Base-by-base conservation (phyloP, 2,329 filamentous ascomycete genomes). In the Paramyrothecium sp. region DNA sequence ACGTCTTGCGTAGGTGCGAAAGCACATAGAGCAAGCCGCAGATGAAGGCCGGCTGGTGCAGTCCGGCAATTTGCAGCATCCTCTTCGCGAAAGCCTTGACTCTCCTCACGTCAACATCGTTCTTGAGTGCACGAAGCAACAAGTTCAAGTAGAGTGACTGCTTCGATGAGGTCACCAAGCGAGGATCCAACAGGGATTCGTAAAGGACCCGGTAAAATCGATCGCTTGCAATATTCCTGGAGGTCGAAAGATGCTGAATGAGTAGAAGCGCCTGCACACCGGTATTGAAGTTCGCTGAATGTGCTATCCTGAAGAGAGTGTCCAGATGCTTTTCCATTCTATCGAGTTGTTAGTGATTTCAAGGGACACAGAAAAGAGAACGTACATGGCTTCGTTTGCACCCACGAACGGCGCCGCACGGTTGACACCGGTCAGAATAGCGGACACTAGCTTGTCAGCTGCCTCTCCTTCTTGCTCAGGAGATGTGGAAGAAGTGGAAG, bases 211-310 rank as follows among this genome's bases (percentile, higher is more conserved):
- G 85, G 77, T 98, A 99, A 78, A 97, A 99, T 59, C 95, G 86
- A 68, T 99, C 95, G 13, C 89, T 88, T 4, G 89, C 89, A 55
- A 94, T 81, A 66, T 93, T 89, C 70, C 95, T 92, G 3, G 88
- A 85, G 2, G 87, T 81, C 1, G 92, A 91, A 26, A 99, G 84
- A 72, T 98, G 95, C 71, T 98, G 95, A 63, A 99, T 96, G 51
- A 99, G 80, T 77, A 97, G 89, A 62, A 99, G 83, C 34, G 95
- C 94, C 74, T 99, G 95, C 41, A 99, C 91, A 70, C 92, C 95
- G 1, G 95, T 99, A 76, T 98, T 99, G 83, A 99, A 98, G 74
- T 99, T 99, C 56, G 94, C 92, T 1, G 94, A 98, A 75, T 99
- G 95, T 0, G 95, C 96, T 67, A 99, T 95, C 66, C 87, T 89